These are phyloP conservation scores for Aristolochia californica DNA, from an alignment of 164 flowering plant genomes.

Conservation along the genomic window DNA sequence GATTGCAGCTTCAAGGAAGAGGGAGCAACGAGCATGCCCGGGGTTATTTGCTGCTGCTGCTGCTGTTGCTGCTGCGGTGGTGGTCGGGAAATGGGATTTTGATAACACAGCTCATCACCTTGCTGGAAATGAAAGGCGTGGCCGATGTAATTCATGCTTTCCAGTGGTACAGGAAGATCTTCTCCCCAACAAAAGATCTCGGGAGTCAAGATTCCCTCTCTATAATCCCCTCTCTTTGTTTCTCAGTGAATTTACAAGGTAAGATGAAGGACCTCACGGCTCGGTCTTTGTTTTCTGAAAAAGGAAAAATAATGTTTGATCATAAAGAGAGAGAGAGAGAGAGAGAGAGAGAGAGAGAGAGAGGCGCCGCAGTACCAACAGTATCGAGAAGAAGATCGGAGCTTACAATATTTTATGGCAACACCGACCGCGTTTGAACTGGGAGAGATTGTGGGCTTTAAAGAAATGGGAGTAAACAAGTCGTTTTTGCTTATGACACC, in stretches of 20 bases:
- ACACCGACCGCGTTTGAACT: background rate
- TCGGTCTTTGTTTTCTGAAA: background rate
- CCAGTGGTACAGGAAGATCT: slow-evolving; percentile 1
- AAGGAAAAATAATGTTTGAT: background rate
- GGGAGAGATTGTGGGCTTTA: background rate
- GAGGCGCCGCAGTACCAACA: background rate
- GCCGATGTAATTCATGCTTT: slow-evolving; percentile 7
- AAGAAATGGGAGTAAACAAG: background rate
- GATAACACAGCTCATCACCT: slow-evolving; percentile 10
- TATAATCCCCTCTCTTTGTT: background rate
- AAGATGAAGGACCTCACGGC: background rate
- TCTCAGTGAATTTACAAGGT: background rate
- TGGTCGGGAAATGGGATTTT: background rate
- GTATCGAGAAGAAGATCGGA: background rate
- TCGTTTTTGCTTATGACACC: slow-evolving; percentile 2
- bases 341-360: background rate
- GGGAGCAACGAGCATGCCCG: background rate
- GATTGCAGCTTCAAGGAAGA: background rate
- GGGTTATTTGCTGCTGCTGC: background rate
- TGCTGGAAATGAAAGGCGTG: slow-evolving; percentile 12
- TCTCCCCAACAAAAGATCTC: slow-evolving; percentile 1
- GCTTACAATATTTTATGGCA: background rate
- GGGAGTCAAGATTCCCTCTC: background rate
- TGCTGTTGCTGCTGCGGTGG: slow-evolving; percentile 4
- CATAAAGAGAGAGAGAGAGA: background rate